These are phyloP conservation scores for Leccinum fibrillosum DNA, from an alignment of 768 basidiomycete genomes.

Conservation along the genomic window DNA sequence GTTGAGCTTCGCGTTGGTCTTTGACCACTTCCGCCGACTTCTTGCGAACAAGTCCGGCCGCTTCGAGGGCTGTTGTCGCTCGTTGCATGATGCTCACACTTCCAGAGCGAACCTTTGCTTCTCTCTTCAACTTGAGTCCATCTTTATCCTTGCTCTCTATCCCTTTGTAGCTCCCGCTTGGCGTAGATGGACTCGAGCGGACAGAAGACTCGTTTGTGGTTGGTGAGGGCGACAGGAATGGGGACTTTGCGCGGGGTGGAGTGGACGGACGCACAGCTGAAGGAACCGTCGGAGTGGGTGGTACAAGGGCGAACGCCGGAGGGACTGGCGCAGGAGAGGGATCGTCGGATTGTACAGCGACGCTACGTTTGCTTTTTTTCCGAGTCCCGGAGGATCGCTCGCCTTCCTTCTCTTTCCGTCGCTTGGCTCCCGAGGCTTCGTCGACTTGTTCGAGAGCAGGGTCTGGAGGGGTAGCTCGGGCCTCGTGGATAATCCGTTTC, in stretches of 20 bases:
- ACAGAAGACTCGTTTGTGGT: conserved; percentile 46
- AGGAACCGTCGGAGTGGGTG: conserved; percentile 67
- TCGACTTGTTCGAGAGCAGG: conserved; percentile 14
- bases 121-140: conserved; percentile 46
- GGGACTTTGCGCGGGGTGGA: conserved; percentile 51
- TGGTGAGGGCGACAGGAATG: conserved; percentile 56
- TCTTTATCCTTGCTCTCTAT: conserved; percentile 49
- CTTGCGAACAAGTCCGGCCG: conserved; percentile 79
- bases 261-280: conserved; percentile 39
- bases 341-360: conserved; percentile 49
- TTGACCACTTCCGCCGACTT: conserved; percentile 73
- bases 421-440: conserved; percentile 22
- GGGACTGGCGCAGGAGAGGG: conserved; percentile 29
- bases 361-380: conserved; percentile 20
- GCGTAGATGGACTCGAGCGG: conserved; percentile 68
- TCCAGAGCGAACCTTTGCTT: conserved; percentile 68
- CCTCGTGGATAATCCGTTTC: conserved; percentile 48
- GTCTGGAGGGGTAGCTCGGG: conserved; percentile 15
- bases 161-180: conserved; percentile 54
- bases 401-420: conserved; percentile 32
- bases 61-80: conserved; percentile 87
- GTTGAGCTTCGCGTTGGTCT: conserved; percentile 53
- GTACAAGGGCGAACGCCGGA: conserved; percentile 71
- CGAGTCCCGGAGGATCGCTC: conserved; percentile 20
- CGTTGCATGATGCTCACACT: conserved; percentile 97